Base-by-base conservation (phyloP, 805 yeast genomes). In the Metschnikowia lunata region DNA sequence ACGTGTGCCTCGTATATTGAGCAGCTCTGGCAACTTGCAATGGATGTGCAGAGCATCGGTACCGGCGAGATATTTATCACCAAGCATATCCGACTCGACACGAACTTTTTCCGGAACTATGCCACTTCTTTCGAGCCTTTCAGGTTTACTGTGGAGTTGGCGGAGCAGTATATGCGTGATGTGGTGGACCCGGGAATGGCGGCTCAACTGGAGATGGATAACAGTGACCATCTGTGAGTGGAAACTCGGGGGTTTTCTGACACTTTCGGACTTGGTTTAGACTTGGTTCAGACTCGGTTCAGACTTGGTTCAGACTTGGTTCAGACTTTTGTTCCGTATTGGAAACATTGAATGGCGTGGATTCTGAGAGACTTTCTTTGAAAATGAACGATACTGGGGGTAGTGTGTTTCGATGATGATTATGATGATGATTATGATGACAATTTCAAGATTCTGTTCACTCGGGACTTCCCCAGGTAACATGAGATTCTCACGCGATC, bases 11-110 rank as follows among this genome's bases (percentile, higher is more conserved):
- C 40, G 23, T 48, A 51, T 34, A 30, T 47, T 14, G 34, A 28
- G 30, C 51, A 41, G 40, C 33, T 51, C 18, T 51, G 55, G 55
- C 46, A 39, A n/a, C 36, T 51, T 12, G 52, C 48, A 2, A 30
- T 39, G 39, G 45, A 41, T 14, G 39, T 45, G 5, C 45, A 32
- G 27, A 27, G 32, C 18, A 38, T 34, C 37, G 42, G 48, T 9
- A 39, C 43, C 26, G 42, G 26, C 18, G 46, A 43, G 30, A 29
- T 51, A 11, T 36, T 13, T 33, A 35, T 51, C 37, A 44, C 47
- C 26, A 30, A 36, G n/a, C 12, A 33, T 7, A 31, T 51, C 7
- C 32, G 29, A 23, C 31, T 51, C 27, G 49, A 47, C 46, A 51
- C 55, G 2, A 32, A 38, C 3, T 49, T 51, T 34, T 42, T 51